Base-by-base conservation (phyloP, 2,329 filamentous ascomycete species). In the Emericellopsis atlantica region DNA sequence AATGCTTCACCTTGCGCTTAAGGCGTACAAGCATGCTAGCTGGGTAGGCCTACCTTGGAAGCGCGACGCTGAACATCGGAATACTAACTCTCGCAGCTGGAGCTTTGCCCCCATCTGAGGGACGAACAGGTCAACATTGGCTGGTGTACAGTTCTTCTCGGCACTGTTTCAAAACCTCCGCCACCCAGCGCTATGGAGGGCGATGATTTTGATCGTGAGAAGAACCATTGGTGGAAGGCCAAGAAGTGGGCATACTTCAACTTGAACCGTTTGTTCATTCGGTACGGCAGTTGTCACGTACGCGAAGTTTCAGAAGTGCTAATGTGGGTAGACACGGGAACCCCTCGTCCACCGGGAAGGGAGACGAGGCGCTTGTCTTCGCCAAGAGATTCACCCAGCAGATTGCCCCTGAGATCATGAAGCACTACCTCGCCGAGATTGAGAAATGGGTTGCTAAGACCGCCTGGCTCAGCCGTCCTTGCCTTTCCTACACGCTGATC, bases 241-340 rank as follows among this genome's bases (percentile, higher is more conserved):
- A 96, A 96, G 79, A 98, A 98, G 65, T 96, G 92, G 92, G 84
- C 90, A 12, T 98, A 95, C 62, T 94, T 92, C 55, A 96, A 96
- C 62, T 66, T 98, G 51, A 98, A 98, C 66, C 78, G 92, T 46
- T 76, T 98, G 15, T 98, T 92, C 56, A 89, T 96, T 51, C 77
- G 87, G 84, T 90, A 66, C 46, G 72, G 46, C 22, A 22, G 15
- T 15, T 15, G 16, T 31, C n/a, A 14, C n/a, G 9, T 9, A 14
- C 14, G 11, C 9, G 10, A 10, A 21, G 9, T 24, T 40, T 18
- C 14, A 26, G 10, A 7, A 12, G 12, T 22, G n/a, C 15, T 10
- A 21, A 16, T 16, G 4, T 14, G 11, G n/a, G 8, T 35, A 92
- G 89, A 62, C 95, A 98, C 55, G 92, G 92, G 45, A 96, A 94